These are phyloP conservation scores for Paraconiothyrium brasiliense DNA, from an alignment of 2,329 filamentous ascomycete species.

Conservation along the genomic window DNA sequence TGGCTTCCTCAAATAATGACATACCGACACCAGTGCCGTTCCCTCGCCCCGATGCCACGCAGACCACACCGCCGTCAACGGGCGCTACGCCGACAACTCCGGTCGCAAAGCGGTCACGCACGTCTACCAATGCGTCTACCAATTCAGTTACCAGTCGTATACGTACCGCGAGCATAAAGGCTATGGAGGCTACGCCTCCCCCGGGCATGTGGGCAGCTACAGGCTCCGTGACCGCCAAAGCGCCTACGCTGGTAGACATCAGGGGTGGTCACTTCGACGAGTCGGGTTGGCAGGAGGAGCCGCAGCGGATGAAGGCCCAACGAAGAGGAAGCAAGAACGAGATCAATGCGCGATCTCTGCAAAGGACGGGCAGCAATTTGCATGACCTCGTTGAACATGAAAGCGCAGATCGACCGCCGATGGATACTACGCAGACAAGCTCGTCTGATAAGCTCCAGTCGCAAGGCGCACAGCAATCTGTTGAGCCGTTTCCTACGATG, in stretches of 20 bases:
- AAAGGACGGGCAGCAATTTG: conserved; percentile 19
- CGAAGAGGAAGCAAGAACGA: conserved; percentile 38
- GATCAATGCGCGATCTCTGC: conserved; percentile 19
- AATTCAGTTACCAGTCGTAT: conserved; percentile 39
- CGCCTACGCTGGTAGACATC: conserved; percentile 56
- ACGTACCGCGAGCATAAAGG: conserved; percentile 47
- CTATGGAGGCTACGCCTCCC: conserved; percentile 51
- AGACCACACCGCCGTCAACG: conserved; percentile 15
- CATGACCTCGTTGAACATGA: conserved; percentile 13
- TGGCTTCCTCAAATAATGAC: conserved; percentile 25
- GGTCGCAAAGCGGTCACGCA: conserved; percentile 31
- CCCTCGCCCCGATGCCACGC: conserved; percentile 32
- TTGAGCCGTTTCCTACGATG: conserved; percentile 42
- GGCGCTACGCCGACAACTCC: conserved; percentile 29
- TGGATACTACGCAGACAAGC: conserved; percentile 18
- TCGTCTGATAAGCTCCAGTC: conserved; percentile 26
- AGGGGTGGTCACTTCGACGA: conserved; percentile 48
- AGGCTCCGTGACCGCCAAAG: conserved; percentile 51
- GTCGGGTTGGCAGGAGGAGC: conserved; percentile 45
- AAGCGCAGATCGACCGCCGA: conserved; percentile 13
- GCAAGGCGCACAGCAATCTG: conserved; percentile 35
- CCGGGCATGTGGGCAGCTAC: conserved; percentile 58
- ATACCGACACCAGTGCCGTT: conserved; percentile 40
- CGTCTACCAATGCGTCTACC: conserved; percentile 44
- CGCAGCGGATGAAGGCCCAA: conserved; percentile 36